Evolutionary conservation across 1,284 basidiomycete genomes (phyloP).

Genomic region (Fomitopsis pinicola): DNA sequence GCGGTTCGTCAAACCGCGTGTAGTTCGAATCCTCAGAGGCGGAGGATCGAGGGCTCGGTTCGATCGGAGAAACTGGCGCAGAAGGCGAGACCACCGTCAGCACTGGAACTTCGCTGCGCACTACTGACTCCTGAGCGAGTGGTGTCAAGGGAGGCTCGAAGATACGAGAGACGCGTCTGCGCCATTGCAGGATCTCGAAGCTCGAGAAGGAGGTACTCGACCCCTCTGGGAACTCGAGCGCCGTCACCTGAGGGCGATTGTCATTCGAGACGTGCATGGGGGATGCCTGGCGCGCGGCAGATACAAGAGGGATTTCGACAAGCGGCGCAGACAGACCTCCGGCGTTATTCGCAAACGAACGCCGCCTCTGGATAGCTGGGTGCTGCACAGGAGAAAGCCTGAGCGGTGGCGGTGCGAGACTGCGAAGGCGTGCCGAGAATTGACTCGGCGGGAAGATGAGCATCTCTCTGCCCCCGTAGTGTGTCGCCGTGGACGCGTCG

Average conservation of each 20-base stretch:
- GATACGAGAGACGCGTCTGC: conserved; percentile 4
- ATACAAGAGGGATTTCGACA: neutral
- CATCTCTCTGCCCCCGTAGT: neutral
- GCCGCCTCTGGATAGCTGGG: neutral
- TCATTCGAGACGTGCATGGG: neutral
- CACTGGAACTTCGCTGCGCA: neutral
- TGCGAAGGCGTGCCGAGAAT: conserved; percentile 1
- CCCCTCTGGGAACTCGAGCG: conserved; percentile 9
- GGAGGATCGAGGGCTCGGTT: neutral
- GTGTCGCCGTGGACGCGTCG: neutral
- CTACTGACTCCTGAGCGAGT: neutral
- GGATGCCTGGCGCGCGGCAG: neutral
- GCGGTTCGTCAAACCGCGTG: neutral
- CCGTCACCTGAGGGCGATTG: conserved; percentile 9
- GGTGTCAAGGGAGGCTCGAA: neutral
- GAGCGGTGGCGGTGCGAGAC: conserved; percentile 2
- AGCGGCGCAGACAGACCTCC: neutral
- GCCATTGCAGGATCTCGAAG: conserved; percentile 7
- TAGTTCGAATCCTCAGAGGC: neutral
- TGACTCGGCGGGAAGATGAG: neutral
- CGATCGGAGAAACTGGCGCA: neutral
- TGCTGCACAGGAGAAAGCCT: neutral
- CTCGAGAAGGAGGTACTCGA: conserved; percentile 4
- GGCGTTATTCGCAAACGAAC: neutral
- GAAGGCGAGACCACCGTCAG: neutral